Evolutionary conservation across 768 basidiomycete genomes (phyloP).

Genomic region (Macrolepiota albuminosa): DNA sequence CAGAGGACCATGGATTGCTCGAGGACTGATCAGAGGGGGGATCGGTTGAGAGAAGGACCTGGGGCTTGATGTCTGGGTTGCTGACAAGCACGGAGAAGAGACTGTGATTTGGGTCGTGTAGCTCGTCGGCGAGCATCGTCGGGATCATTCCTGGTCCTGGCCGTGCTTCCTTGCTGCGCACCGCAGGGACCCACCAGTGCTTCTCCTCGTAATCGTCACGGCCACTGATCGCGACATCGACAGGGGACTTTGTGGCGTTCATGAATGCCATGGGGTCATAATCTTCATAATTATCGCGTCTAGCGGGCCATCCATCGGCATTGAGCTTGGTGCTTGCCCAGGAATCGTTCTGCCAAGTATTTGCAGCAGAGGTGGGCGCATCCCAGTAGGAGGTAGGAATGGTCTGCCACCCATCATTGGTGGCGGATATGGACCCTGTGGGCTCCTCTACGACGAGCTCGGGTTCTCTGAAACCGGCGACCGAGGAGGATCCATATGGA

Average conservation of each 20-base stretch:
- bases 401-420: slow-evolving; percentile 6
- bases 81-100: slow-evolving; percentile 55
- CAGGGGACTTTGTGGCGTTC: slow-evolving; percentile 16
- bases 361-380: not conserved
- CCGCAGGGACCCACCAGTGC: slow-evolving; percentile 62
- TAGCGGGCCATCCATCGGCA: slow-evolving; percentile 15
- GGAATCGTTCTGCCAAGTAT: not conserved
- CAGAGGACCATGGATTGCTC: slow-evolving; percentile 1
- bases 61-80: slow-evolving; percentile 18
- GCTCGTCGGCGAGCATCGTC: slow-evolving; percentile 56
- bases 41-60: not conserved
- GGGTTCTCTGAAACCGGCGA: slow-evolving; percentile 46
- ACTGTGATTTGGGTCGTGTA: slow-evolving; percentile 72
- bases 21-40: not conserved
- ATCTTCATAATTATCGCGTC: slow-evolving; percentile 3
- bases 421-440: slow-evolving; percentile 8
- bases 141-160: slow-evolving; percentile 73
- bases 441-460: slow-evolving; percentile 46
- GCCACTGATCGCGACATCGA: slow-evolving; percentile 50
- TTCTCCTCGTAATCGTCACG: slow-evolving; percentile 56
- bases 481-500: slow-evolving; percentile 26
- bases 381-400: not conserved
- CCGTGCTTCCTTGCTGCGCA: slow-evolving; percentile 40
- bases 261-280: slow-evolving; percentile 18
- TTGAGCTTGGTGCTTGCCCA: not conserved